Conservation (phyloP, 306 rosid genomes). For the Ormosia emarginata region DNA sequence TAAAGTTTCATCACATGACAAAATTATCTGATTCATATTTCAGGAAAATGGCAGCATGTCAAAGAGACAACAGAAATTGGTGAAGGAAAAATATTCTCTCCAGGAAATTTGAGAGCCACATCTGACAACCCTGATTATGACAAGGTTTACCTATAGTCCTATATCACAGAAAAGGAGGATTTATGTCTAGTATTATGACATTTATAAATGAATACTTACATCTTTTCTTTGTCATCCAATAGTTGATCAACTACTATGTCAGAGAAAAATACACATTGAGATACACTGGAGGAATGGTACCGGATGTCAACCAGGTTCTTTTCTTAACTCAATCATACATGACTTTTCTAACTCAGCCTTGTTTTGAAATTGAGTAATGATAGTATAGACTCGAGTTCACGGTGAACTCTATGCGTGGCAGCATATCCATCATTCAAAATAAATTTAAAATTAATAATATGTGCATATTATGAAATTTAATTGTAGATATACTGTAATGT, state of each 20-base stretch:
- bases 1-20: slow-evolving; percentile 9
- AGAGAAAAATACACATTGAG: slow-evolving; percentile 91
- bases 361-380: not conserved
- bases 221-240: slow-evolving; percentile 23
- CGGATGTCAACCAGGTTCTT: slow-evolving; percentile 92
- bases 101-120: slow-evolving; percentile 98
- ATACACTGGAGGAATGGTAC: slow-evolving; percentile 99
- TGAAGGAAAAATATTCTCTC: slow-evolving; percentile 97
- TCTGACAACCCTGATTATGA: slow-evolving; percentile 80
- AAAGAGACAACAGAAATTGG: slow-evolving; percentile 91
- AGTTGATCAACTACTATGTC: slow-evolving; percentile 84
- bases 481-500: too few relatives aligned
- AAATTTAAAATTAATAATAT: too few relatives aligned
- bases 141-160: slow-evolving; percentile 45
- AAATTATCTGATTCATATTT: slow-evolving; percentile 11
- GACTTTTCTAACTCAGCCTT: not conserved
- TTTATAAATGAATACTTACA: slow-evolving; percentile 20
- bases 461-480: too few relatives aligned
- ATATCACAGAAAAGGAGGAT: not conserved
- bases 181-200: not conserved
- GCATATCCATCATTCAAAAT: too few relatives aligned
- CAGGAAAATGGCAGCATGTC: slow-evolving; percentile 98
- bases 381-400: too few relatives aligned
- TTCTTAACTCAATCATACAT: slow-evolving; percentile 21
- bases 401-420: too few relatives aligned